Evolutionary conservation across 495 filamentous ascomycete genomes (phyloP).

Genomic region (Immersiella caudata): DNA sequence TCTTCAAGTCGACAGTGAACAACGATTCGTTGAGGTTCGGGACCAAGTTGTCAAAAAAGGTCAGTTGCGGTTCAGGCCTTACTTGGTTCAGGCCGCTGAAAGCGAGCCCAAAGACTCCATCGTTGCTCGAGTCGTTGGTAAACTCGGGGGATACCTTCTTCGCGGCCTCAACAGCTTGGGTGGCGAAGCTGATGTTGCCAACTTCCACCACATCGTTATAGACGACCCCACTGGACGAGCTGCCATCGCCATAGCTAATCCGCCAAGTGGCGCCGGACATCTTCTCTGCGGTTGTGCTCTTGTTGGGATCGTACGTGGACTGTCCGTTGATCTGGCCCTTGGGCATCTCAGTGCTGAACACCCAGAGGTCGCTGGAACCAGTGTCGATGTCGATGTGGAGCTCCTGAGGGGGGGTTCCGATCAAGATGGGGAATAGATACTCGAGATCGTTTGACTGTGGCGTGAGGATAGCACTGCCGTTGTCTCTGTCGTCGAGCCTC

Average conservation of each 20-base stretch:
- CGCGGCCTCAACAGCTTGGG: conserved; percentile 73
- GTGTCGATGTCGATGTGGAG: conserved; percentile 75
- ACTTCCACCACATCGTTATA: conserved; percentile 71
- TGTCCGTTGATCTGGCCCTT: conserved; percentile 50
- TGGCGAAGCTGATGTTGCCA: conserved; percentile 62
- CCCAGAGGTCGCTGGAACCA: conserved; percentile 74
- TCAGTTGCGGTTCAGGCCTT: conserved; percentile 60
- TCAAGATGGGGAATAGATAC: conserved; percentile 67
- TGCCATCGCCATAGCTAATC: conserved; percentile 75
- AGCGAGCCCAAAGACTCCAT: conserved; percentile 73
- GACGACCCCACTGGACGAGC: conserved; percentile 65
- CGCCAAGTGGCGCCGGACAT: conserved; percentile 62
- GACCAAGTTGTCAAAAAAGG: conserved; percentile 60
- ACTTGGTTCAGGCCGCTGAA: conserved; percentile 75
- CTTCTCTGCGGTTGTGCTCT: conserved; percentile 50
- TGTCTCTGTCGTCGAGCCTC: neutral
- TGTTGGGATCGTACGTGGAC: conserved; percentile 59
- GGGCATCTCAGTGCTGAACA: conserved; percentile 40
- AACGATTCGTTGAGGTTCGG: conserved; percentile 57
- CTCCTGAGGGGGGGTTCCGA: conserved; percentile 61
- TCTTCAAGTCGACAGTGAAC: conserved; percentile 70
- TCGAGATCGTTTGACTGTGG: conserved; percentile 63
- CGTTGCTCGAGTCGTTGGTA: conserved; percentile 58
- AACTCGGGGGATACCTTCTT: conserved; percentile 62
- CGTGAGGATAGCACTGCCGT: conserved; percentile 50